Conservation (phyloP, 1,284 basidiomycete species). For the Apiotrichum akiyoshidainum region DNA sequence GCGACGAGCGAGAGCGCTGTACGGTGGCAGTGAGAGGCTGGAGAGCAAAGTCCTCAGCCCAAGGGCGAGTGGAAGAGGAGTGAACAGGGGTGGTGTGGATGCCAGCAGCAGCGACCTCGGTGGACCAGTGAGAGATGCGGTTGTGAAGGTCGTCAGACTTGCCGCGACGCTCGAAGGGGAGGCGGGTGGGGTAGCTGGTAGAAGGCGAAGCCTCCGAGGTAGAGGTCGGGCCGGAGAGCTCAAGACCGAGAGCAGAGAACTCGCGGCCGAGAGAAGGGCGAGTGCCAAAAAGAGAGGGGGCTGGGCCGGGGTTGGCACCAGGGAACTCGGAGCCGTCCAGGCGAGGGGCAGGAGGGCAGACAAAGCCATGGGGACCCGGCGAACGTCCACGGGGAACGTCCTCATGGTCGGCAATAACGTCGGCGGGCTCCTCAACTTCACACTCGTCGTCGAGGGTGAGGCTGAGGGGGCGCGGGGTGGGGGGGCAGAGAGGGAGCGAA, state of each 20-base stretch:
- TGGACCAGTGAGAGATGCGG: conserved; percentile 6
- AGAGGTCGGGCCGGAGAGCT: neutral
- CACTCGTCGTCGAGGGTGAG: neutral
- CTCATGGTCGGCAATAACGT: neutral
- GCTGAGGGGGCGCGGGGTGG: neutral
- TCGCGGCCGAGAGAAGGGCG: conserved; percentile 7
- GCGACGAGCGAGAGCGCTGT: neutral
- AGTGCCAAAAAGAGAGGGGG: conserved; percentile 7
- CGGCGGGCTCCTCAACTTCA: neutral
- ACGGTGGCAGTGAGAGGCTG: neutral
- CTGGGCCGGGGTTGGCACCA: neutral
- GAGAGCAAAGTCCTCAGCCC: conserved; percentile 1
- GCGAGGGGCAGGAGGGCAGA: conserved; percentile 1
- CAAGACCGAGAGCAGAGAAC: conserved; percentile 20
- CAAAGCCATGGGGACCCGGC: neutral
- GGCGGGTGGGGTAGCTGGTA: neutral
- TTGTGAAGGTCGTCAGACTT: conserved; percentile 6
- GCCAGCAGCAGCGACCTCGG: conserved; percentile 7
- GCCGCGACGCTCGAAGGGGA: conserved; percentile 3
- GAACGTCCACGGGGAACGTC: conserved; percentile 1
- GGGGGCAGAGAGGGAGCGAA: neutral
- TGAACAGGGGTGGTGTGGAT: neutral
- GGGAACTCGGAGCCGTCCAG: conserved; percentile 4
- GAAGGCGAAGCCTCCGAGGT: neutral
- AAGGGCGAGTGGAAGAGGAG: neutral